phyloP scores from a whole-genome alignment of 169 alveolate genomes.

The Plasmodium inui region DNA sequence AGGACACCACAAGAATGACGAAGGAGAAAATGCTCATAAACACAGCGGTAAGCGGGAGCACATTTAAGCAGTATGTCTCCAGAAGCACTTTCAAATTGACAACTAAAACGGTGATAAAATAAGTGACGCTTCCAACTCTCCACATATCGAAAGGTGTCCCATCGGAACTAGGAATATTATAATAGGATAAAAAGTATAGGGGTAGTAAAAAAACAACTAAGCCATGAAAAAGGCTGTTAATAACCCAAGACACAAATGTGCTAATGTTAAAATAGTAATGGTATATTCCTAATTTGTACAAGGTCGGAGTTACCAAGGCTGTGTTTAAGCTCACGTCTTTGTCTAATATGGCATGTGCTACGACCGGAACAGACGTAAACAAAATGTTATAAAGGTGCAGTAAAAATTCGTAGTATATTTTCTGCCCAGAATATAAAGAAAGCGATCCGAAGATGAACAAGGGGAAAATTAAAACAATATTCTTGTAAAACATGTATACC shows the following conservation, averaged over 20 bases:
- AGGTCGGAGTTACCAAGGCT: constrained; percentile 81
- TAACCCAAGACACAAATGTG: constrained; percentile 83
- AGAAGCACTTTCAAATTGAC: constrained; percentile 84
- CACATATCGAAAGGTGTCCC: constrained; percentile 79
- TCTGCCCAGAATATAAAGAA: constrained; percentile 95
- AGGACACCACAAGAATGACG: constrained; percentile 32
- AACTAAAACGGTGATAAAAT: constrained; percentile 79
- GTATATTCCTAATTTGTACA: constrained; percentile 84
- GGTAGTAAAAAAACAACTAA: constrained; percentile 78
- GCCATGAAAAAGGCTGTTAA: constrained; percentile 84
- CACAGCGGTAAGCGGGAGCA: constrained; percentile 76
- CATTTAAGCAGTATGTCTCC: constrained; percentile 83
- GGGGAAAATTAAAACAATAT: constrained; percentile 94
- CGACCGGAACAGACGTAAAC: constrained; percentile 95
- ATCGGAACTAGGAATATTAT: constrained; percentile 77
- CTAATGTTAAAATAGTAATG: constrained; percentile 82
- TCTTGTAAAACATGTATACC: constrained; percentile 97
- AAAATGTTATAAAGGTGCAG: constrained; percentile 95
- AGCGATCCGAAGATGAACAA: constrained; percentile 93
- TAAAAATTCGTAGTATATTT: constrained; percentile 94
- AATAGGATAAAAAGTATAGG: constrained; percentile 76
- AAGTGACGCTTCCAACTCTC: constrained; percentile 79
- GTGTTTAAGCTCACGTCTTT: constrained; percentile 82
- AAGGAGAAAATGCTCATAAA: constrained; percentile 77
- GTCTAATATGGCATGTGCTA: constrained; percentile 87